A percentile compares a stretch with the other conserved stretches of the same genome.
phyloP scores from a whole-genome alignment of 805 yeast species.

The Maudiozyma bulderi region DNA sequence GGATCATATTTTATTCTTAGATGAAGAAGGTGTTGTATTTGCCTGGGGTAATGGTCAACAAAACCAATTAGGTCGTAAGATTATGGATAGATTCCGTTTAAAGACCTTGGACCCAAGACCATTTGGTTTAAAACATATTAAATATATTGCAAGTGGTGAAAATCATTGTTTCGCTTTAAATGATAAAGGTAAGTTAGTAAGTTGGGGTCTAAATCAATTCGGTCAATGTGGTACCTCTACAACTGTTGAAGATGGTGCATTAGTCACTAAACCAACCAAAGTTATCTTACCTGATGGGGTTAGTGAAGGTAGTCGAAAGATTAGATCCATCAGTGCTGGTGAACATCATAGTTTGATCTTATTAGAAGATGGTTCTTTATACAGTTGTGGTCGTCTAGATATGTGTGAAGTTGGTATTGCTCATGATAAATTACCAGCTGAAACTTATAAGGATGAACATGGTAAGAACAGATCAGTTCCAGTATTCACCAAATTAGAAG shows the following conservation, averaged over 20 bases:
- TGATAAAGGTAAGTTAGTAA: constrained; percentile 53
- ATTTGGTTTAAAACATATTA: constrained; percentile 71
- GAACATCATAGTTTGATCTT: constrained; percentile 88
- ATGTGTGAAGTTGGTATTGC: constrained; percentile 88
- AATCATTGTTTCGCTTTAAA: constrained; percentile 92
- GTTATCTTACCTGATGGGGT: constrained; percentile 42
- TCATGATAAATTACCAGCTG: constrained; percentile 53
- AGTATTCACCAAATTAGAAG: constrained; percentile 58
- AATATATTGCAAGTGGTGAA: constrained; percentile 83
- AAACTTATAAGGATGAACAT: constrained; percentile 64
- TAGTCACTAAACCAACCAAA: constrained; percentile 66
- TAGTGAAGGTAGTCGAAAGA: constrained; percentile 40
- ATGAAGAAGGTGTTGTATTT: constrained; percentile 73
- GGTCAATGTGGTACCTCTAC: constrained; percentile 89
- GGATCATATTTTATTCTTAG: constrained; percentile 82
- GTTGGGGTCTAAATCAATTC: constrained; percentile 96
- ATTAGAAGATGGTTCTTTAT: constrained; percentile 61
- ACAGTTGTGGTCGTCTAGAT: constrained; percentile 84
- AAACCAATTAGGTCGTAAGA: constrained; percentile 80
- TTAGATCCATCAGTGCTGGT: constrained; percentile 69
- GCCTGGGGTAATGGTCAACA: constrained; percentile 99
- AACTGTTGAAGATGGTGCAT: constrained; percentile 75
- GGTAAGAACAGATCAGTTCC: constrained; percentile 82
- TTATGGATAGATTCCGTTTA: constrained; percentile 67
- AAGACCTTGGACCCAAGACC: constrained; percentile 72